These are phyloP conservation scores for Heterococcus sp. DNA, from an alignment of 108 stramenopile species.

Conservation along the genomic window DNA sequence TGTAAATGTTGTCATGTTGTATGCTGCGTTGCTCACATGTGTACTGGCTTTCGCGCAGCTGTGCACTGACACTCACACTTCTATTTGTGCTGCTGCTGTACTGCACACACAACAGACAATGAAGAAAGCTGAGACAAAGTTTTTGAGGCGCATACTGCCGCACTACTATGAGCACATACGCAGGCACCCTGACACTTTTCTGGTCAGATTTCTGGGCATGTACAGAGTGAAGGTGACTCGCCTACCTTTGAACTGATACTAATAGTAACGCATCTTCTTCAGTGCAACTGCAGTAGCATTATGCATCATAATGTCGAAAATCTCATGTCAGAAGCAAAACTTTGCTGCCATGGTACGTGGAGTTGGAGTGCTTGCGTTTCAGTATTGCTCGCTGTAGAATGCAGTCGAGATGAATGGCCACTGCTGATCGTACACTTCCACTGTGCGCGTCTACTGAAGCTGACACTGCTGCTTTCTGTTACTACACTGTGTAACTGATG, in stretches of 20 bases:
- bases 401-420: not conserved
- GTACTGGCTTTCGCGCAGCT: not conserved
- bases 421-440: not conserved
- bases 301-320: too few relatives aligned
- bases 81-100: not conserved
- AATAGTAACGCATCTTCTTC: conserved; percentile 90
- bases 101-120: too few relatives aligned
- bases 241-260: too few relatives aligned
- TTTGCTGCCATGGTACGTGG: too few relatives aligned
- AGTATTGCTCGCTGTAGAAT: not conserved
- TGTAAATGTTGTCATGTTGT: not conserved
- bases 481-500: conserved; percentile 60
- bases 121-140: conserved; percentile 79
- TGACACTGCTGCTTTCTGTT: too few relatives aligned
- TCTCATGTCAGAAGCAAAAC: too few relatives aligned
- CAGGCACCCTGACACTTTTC: conserved; percentile 83
- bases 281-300: conserved; percentile 90
- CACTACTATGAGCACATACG: conserved; percentile 90
- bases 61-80: not conserved
- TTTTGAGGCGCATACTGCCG: conserved; percentile 80
- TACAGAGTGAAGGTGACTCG: conserved; percentile 80
- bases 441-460: conserved; percentile 64
- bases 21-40: not conserved
- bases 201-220: conserved; percentile 94
- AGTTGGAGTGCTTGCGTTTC: too few relatives aligned